Percentiles rank a stretch among this genome's conserved stretches.
Conservation (phyloP, 108 stramenopile genomes). For the Discostella stelligeroides region DNA sequence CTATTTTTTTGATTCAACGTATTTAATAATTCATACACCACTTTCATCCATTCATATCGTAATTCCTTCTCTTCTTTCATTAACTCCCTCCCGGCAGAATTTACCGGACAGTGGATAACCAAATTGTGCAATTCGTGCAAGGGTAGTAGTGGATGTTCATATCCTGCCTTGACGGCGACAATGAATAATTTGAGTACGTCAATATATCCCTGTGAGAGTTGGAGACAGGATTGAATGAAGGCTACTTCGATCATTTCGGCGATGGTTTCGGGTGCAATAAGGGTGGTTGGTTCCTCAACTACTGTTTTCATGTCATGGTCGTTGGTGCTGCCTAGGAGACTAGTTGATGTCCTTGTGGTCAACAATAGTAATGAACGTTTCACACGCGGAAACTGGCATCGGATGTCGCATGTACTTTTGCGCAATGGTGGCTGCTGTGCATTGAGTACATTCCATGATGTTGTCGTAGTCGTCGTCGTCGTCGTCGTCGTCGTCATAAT, state of each 20-base stretch:
- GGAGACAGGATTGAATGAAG: constrained; percentile 81
- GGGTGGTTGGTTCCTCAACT: no score
- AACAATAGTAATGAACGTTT: not conserved
- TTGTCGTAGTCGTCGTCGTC: no score
- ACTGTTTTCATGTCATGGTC: no score
- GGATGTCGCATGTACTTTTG: not conserved
- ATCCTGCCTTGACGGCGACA: constrained; percentile 73
- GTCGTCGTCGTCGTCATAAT: no score
- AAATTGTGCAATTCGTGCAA: constrained; percentile 35
- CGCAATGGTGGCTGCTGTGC: no score
- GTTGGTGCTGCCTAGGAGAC: not conserved
- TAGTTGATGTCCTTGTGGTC: not conserved
- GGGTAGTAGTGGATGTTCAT: constrained; percentile 58
- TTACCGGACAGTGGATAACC: constrained; percentile 47
- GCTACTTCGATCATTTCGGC: constrained; percentile 82
- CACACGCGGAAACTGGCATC: not conserved
- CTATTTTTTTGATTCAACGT: constrained; percentile 3
- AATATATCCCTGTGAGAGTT: constrained; percentile 73
- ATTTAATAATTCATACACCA: constrained; percentile 69
- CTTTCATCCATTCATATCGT: constrained; percentile 62
- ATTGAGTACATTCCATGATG: no score
- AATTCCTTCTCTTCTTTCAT: constrained; percentile 74
- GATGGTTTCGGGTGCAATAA: constrained; percentile 48
- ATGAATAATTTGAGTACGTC: constrained; percentile 88
- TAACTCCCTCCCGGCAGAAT: constrained; percentile 72